phyloP scores from a whole-genome alignment of 257 asterid genomes.

The Primulina huaijiensis region DNA sequence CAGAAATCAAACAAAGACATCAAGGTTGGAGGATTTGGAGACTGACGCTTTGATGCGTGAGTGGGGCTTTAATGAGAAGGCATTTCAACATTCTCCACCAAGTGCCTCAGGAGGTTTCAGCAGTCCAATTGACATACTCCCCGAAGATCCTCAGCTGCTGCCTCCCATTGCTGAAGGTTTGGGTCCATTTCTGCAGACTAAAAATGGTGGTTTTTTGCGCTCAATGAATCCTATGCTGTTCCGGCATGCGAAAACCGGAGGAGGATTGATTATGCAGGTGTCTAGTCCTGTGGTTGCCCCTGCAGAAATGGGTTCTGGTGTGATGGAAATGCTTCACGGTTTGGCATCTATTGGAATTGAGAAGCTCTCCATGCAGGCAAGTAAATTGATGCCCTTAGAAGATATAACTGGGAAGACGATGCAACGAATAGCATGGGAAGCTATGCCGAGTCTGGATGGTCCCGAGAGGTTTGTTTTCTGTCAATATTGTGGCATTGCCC shows the following conservation, averaged over 20 bases:
- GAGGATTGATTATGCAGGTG: conserved; percentile 86
- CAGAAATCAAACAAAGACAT: conserved; percentile 50
- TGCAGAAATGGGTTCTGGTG: conserved; percentile 89
- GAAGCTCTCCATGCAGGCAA: conserved; percentile 94
- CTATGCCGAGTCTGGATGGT: conserved; percentile 53
- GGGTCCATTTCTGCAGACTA: conserved; percentile 75
- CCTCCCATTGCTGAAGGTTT: conserved; percentile 82
- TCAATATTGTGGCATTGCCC: conserved; percentile 5
- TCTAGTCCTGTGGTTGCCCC: conserved; percentile 93
- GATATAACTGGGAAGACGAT: conserved; percentile 80
- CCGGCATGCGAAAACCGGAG: conserved; percentile 58
- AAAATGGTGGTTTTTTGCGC: conserved; percentile 79
- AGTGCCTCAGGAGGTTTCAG: conserved; percentile 53
- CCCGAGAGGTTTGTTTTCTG: conserved; percentile 56
- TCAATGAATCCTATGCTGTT: conserved; percentile 85
- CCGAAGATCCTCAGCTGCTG: conserved; percentile 51
- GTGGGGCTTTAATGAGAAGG: conserved; percentile 73
- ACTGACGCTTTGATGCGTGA: conserved; percentile 81
- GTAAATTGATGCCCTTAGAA: conserved; percentile 86
- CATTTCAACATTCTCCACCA: conserved; percentile 69
- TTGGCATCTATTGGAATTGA: conserved; percentile 86
- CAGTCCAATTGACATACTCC: conserved; percentile 52
- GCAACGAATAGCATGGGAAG: conserved; percentile 84
- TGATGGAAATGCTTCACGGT: conserved; percentile 76
- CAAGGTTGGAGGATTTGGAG: conserved; percentile 75